Conservation (phyloP, 192 early-diverging fungal species). For the Coemansia erecta region DNA sequence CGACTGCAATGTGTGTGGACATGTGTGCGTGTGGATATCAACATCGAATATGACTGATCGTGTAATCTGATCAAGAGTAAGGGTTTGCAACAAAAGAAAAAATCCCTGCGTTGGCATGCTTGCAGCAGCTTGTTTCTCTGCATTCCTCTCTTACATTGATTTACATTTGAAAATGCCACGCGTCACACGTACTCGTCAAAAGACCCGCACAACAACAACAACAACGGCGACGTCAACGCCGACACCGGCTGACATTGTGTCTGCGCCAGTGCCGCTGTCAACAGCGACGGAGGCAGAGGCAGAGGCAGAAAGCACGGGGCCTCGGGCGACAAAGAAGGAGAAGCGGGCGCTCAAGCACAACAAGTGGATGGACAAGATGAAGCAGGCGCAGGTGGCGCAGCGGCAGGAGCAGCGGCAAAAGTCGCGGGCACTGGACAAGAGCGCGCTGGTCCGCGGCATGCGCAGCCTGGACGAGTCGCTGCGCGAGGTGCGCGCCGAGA, state of each 20-base stretch:
- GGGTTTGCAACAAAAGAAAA: not conserved
- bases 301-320: not conserved
- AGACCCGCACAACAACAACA: conserved; percentile 21
- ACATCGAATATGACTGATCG: too few species aligned
- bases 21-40: too few species aligned
- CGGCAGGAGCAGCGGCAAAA: conserved; percentile 49
- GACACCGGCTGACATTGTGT: conserved; percentile 24
- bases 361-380: conserved; percentile 65
- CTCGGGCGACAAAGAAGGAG: conserved; percentile 42
- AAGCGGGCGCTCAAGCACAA: conserved; percentile 59
- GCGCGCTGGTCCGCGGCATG: conserved; percentile 56
- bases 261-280: conserved; percentile 15
- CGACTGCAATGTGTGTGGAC: too few species aligned
- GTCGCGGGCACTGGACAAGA: conserved; percentile 47
- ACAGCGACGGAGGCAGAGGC: not conserved
- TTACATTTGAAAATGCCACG: conserved; percentile 18
- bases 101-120: too few species aligned
- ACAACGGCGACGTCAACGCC: not conserved
- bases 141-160: not conserved
- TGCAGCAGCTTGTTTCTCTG: not conserved
- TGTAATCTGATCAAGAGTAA: too few species aligned
- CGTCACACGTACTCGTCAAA: conserved; percentile 22
- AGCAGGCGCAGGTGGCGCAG: conserved; percentile 50
- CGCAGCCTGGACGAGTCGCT: conserved; percentile 44
- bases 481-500: conserved; percentile 25